These are phyloP conservation scores for Cucurbita maxima DNA, from an alignment of 306 rosid genomes.

Conservation along the genomic window DNA sequence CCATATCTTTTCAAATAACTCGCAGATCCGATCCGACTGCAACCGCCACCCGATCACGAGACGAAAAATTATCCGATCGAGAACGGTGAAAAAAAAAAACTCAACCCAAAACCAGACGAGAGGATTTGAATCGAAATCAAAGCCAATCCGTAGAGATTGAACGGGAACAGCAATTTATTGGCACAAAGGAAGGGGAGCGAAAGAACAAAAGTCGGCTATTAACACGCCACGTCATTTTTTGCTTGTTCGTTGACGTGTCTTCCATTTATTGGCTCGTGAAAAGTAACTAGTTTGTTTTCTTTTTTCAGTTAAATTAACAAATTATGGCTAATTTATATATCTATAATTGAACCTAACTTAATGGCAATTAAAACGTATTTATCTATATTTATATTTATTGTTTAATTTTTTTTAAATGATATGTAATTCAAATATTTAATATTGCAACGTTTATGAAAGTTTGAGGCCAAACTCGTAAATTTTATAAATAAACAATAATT, in stretches of 20 bases:
- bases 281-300: too few relatives aligned
- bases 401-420: too few relatives aligned
- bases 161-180: not conserved
- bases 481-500: too few relatives aligned
- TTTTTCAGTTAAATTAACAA: too few relatives aligned
- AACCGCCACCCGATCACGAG: not conserved
- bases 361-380: too few relatives aligned
- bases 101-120: not conserved
- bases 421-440: too few relatives aligned
- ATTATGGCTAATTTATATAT: too few relatives aligned
- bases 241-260: not conserved
- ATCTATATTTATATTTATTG: too few relatives aligned
- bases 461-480: too few relatives aligned
- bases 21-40: not conserved
- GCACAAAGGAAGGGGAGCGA: not conserved
- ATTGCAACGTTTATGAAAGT: too few relatives aligned
- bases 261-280: not conserved
- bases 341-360: too few relatives aligned
- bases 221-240: not conserved
- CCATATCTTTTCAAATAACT: constrained; percentile 14
- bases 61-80: not conserved
- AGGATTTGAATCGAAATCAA: constrained; percentile 2
- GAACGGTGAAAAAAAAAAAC: not conserved
- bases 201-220: not conserved
- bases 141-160: not conserved